These are phyloP conservation scores for Aspergillus tamarii DNA, from an alignment of 2,329 filamentous ascomycete genomes.

Conservation along the genomic window DNA sequence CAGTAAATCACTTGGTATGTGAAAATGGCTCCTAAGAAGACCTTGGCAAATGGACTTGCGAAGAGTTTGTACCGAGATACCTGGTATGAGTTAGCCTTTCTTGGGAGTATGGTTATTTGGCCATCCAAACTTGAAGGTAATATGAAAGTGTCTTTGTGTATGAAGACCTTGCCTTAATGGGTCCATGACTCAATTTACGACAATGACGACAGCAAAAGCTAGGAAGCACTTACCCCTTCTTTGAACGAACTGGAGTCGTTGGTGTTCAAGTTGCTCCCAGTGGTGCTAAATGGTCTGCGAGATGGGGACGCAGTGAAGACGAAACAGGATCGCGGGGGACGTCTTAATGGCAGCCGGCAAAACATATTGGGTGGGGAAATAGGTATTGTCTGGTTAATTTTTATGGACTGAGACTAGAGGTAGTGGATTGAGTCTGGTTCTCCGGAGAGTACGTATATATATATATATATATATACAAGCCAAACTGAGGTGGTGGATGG, in stretches of 20 bases:
- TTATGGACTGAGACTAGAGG: neutral
- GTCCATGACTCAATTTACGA: neutral
- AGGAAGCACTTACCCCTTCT: conserved; percentile 32
- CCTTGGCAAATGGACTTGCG: conserved; percentile 50
- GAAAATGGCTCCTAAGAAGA: conserved; percentile 52
- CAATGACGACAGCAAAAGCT: neutral
- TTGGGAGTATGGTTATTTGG: neutral
- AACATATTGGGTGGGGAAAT: conserved; percentile 11
- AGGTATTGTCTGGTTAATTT: neutral
- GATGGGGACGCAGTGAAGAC: neutral
- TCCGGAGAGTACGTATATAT: neutral
- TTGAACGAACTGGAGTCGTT: conserved; percentile 17
- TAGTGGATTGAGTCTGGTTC: neutral
- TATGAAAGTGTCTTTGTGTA: neutral
- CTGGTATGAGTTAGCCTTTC: conserved; percentile 25
- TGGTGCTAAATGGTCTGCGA: conserved; percentile 10
- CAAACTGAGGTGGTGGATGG: neutral
- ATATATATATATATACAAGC: neutral
- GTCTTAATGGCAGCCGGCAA: neutral
- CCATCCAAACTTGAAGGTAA: neutral
- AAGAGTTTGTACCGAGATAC: conserved; percentile 45
- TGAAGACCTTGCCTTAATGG: neutral
- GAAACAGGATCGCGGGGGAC: neutral
- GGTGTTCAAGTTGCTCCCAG: conserved; percentile 4
- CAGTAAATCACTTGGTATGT: conserved; percentile 54